A percentile compares a stretch with the other conserved stretches of the same genome.
Evolutionary conservation across 2,329 filamentous ascomycete species (phyloP).

Genomic region (Penicillium aurantiogriseum): DNA sequence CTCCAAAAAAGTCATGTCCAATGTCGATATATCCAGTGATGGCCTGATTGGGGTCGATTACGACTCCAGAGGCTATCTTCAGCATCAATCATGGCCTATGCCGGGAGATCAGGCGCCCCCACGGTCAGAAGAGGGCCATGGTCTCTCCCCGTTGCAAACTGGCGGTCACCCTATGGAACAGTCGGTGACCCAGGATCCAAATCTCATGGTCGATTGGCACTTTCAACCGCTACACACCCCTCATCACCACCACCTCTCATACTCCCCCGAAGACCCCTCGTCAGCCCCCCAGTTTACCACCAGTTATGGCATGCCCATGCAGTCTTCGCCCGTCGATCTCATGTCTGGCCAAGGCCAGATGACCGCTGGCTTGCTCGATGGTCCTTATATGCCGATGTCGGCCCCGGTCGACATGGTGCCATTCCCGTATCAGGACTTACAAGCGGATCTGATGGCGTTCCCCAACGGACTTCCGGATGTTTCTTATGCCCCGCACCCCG

Average conservation of each 20-base stretch:
- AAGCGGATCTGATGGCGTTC: conserved; percentile 63
- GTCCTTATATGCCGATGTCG: conserved; percentile 56
- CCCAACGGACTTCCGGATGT: conserved; percentile 51
- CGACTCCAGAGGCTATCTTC: conserved; percentile 48
- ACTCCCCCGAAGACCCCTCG: conserved; percentile 54
- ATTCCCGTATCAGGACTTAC: conserved; percentile 75
- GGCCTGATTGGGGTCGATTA: conserved; percentile 50
- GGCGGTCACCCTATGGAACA: conserved; percentile 45
- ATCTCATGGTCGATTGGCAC: conserved; percentile 48
- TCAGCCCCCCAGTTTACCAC: conserved; percentile 52
- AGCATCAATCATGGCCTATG: conserved; percentile 44
- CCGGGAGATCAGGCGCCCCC: conserved; percentile 42
- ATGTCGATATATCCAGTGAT: conserved; percentile 46
- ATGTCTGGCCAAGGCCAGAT: conserved; percentile 63
- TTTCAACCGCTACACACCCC: conserved; percentile 42
- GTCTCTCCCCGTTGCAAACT: conserved; percentile 46
- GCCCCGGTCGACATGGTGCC: conserved; percentile 65
- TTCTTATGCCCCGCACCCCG: conserved; percentile 41
- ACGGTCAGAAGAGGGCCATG: conserved; percentile 39
- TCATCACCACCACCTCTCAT: conserved; percentile 38
- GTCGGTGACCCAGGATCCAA: conserved; percentile 44
- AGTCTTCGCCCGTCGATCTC: conserved; percentile 52
- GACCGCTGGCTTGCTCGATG: conserved; percentile 61
- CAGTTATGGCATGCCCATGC: conserved; percentile 53
- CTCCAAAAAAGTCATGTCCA: conserved; percentile 40